phyloP scores from a whole-genome alignment of 1,139 yeast species.

The Williopsis jadinii region DNA sequence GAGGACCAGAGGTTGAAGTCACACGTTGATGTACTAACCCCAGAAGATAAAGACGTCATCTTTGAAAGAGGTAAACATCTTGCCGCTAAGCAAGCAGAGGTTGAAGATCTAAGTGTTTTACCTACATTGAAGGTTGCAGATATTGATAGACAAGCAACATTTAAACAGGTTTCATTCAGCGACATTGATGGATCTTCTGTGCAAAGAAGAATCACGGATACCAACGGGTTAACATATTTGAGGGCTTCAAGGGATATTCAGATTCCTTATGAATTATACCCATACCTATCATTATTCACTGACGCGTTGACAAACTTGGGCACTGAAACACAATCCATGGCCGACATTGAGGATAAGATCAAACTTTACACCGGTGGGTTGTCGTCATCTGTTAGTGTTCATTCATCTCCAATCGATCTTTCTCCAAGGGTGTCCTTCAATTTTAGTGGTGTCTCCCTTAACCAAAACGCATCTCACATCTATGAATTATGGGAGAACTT shows the following conservation, averaged over 20 bases:
- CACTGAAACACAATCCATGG: slow-evolving; percentile 60
- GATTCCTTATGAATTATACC: slow-evolving; percentile 54
- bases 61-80: slow-evolving; percentile 53
- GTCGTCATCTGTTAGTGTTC: slow-evolving; percentile 48
- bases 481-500: slow-evolving; percentile 65
- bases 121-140: slow-evolving; percentile 73
- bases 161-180: slow-evolving; percentile 27
- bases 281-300: slow-evolving; percentile 69
- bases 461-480: slow-evolving; percentile 53
- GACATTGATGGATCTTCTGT: slow-evolving; percentile 24
- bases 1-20: slow-evolving; percentile 48
- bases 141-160: slow-evolving; percentile 54
- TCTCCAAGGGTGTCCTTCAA: slow-evolving; percentile 40
- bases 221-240: slow-evolving; percentile 72
- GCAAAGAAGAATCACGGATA: slow-evolving; percentile 47
- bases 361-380: slow-evolving; percentile 84
- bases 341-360: slow-evolving; percentile 79
- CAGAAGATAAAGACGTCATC: slow-evolving; percentile 51
- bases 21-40: slow-evolving; percentile 40
- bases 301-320: slow-evolving; percentile 84
- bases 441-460: slow-evolving; percentile 66
- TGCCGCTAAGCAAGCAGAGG: slow-evolving; percentile 54
- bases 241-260: slow-evolving; percentile 50
- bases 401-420: slow-evolving; percentile 42
- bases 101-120: slow-evolving; percentile 69